Percentiles rank a stretch among this genome's conserved stretches.
These are phyloP conservation scores for Plectosphaerella sp. DNA, from an alignment of 2,329 filamentous ascomycete species.

Conservation along the genomic window DNA sequence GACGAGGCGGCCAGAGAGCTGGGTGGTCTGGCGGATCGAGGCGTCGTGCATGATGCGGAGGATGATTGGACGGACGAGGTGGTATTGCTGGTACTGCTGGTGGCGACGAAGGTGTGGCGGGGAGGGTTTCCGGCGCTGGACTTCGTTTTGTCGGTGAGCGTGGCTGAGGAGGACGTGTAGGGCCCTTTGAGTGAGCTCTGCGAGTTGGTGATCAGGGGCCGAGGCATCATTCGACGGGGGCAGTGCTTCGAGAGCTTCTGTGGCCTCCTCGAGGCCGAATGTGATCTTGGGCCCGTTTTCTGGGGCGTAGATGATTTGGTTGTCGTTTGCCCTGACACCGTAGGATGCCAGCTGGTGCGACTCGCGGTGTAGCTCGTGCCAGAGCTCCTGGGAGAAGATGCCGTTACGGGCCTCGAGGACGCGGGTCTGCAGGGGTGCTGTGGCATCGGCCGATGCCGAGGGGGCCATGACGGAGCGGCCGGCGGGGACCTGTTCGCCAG, in stretches of 20 bases:
- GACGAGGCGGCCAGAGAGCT: constrained; percentile 38
- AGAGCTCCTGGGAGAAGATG: constrained; percentile 80
- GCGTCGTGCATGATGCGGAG: constrained; percentile 40
- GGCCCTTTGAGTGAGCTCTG: constrained; percentile 61
- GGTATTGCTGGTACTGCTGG: constrained; percentile 41
- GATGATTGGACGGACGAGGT: constrained; percentile 48
- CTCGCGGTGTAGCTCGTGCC: constrained; percentile 84
- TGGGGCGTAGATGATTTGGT: constrained; percentile 51
- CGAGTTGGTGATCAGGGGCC: constrained; percentile 44
- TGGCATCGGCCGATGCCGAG: constrained; percentile 45
- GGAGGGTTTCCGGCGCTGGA: constrained; percentile 58
- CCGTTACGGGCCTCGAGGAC: constrained; percentile 75
- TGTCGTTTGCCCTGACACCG: constrained; percentile 60
- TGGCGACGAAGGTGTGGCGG: constrained; percentile 32
- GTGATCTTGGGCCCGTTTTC: constrained; percentile 53
- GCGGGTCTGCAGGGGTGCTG: constrained; percentile 55
- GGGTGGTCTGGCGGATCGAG: constrained; percentile 31
- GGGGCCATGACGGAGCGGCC: constrained; percentile 52
- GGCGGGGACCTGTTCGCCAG: constrained; percentile 42
- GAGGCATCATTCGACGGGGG: constrained; percentile 16
- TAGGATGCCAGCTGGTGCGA: constrained; percentile 67
- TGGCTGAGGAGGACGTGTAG: constrained; percentile 75
- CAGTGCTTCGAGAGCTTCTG: constrained; percentile 13
- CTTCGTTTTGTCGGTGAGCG: constrained; percentile 71
- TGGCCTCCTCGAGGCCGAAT: constrained; percentile 51